Evolutionary conservation across 805 yeast genomes (phyloP).

Genomic region (Lipomyces starkeyi): DNA sequence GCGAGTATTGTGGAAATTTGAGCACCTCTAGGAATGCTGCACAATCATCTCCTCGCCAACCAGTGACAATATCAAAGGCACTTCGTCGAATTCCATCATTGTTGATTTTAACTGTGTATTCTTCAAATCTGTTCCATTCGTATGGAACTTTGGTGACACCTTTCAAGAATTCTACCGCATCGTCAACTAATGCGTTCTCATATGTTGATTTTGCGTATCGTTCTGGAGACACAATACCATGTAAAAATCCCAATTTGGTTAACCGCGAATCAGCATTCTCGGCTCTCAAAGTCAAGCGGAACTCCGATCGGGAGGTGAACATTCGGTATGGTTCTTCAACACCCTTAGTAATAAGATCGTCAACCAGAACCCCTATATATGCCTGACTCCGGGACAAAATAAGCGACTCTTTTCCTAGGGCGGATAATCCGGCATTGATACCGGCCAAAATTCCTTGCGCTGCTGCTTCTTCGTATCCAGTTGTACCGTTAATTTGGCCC

Average conservation of each 20-base stretch:
- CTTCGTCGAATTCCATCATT: slow-evolving; percentile 59
- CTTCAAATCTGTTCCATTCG: slow-evolving; percentile 61
- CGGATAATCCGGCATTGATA: slow-evolving; percentile 81
- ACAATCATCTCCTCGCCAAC: slow-evolving; percentile 49
- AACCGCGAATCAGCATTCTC: slow-evolving; percentile 92
- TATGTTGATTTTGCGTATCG: slow-evolving; percentile 58
- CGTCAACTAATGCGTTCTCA: slow-evolving; percentile 55
- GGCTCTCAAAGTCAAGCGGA: slow-evolving; percentile 84
- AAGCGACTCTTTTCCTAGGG: slow-evolving; percentile 52
- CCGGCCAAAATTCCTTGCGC: slow-evolving; percentile 97
- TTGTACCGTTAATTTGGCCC: slow-evolving; percentile 98
- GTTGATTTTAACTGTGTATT: slow-evolving; percentile 51
- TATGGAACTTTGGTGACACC: slow-evolving; percentile 57
- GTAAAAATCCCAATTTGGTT: slow-evolving; percentile 66
- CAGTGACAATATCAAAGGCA: slow-evolving; percentile 76
- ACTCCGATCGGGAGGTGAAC: slow-evolving; percentile 97
- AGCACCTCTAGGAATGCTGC: slow-evolving; percentile 43
- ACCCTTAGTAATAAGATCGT: slow-evolving; percentile 93
- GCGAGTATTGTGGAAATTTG: slow-evolving; percentile 50
- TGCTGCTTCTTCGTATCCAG: slow-evolving; percentile 99
- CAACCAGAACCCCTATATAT: slow-evolving; percentile 88
- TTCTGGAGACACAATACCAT: slow-evolving; percentile 68
- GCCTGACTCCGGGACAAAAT: slow-evolving; percentile 78
- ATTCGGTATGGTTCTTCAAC: slow-evolving; percentile 96
- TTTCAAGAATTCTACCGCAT: slow-evolving; percentile 55